Evolutionary conservation across 306 rosid species (phyloP).

Genomic region (Abrus pulchellus): DNA sequence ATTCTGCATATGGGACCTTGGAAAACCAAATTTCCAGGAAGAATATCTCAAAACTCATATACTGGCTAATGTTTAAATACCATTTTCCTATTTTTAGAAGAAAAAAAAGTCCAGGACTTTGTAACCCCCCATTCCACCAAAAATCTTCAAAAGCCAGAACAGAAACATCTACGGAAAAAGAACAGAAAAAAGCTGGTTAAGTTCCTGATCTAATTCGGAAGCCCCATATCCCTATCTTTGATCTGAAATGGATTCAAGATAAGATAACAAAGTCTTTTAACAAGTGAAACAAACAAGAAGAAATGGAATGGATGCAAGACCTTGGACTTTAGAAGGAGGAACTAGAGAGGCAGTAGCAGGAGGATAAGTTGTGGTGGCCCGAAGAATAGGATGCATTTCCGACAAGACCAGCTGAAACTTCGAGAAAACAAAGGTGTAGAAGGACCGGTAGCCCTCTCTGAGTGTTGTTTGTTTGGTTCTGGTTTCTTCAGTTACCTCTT

Average conservation of each 20-base stretch:
- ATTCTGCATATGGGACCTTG: neutral
- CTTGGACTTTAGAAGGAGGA: constrained; percentile 48
- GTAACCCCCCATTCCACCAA: constrained; percentile 39
- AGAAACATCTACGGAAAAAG: constrained; percentile 3
- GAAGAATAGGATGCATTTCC: constrained; percentile 39
- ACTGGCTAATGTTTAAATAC: neutral
- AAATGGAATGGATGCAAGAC: constrained; percentile 47
- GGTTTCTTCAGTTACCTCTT: constrained; percentile 36
- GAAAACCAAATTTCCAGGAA: constrained; percentile 13
- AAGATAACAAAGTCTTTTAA: neutral
- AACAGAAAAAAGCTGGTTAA: neutral
- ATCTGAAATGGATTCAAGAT: neutral
- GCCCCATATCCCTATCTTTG: neutral
- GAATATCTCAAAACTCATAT: constrained; percentile 10
- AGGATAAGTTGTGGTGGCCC: constrained; percentile 6
- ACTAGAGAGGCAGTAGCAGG: constrained; percentile 44
- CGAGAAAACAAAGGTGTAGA: constrained; percentile 50
- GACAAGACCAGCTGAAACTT: constrained; percentile 43
- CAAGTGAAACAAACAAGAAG: constrained; percentile 1
- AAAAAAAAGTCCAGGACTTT: constrained; percentile 17
- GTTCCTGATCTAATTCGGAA: constrained; percentile 31
- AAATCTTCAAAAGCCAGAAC: constrained; percentile 42
- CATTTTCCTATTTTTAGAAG: neutral
- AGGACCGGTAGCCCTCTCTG: constrained; percentile 54
- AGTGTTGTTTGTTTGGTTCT: constrained; percentile 43